A percentile compares a stretch with the other conserved stretches of the same genome.
phyloP scores from a whole-genome alignment of 768 basidiomycete species.

The Tricholoma saponaceum region DNA sequence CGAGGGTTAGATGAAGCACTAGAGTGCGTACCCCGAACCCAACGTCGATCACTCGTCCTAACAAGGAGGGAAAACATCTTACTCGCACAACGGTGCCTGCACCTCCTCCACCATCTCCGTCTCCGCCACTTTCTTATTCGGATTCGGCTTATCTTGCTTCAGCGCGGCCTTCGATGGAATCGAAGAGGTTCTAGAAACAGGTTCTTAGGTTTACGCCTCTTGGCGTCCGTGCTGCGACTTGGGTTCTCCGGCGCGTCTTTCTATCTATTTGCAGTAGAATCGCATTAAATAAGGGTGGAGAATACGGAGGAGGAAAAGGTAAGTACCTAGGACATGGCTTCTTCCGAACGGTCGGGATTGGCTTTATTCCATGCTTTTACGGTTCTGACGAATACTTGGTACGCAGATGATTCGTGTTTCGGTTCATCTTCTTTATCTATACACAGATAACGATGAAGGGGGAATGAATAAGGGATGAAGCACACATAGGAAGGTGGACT shows the following conservation, averaged over 20 bases:
- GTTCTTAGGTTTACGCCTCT: constrained; percentile 41
- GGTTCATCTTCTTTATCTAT: constrained; percentile 42
- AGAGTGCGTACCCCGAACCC: neutral
- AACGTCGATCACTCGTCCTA: neutral
- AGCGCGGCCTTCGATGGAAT: neutral
- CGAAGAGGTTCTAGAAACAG: constrained; percentile 27
- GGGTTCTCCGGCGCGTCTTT: constrained; percentile 60
- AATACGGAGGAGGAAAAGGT: neutral
- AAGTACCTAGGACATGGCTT: constrained; percentile 47
- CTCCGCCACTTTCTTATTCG: constrained; percentile 15
- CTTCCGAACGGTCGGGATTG: constrained; percentile 46
- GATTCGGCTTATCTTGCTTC: constrained; percentile 11
- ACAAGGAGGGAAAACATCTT: neutral
- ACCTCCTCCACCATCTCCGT: constrained; percentile 6
- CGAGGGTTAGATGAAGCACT: neutral
- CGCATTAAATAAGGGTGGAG: neutral
- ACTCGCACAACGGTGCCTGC: neutral
- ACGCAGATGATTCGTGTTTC: constrained; percentile 56
- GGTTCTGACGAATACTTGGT: constrained; percentile 53
- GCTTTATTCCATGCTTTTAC: constrained; percentile 56
- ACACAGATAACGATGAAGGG: too few relatives aligned
- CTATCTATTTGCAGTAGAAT: constrained; percentile 38
- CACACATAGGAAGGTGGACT: neutral
- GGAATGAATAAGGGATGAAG: too few relatives aligned
- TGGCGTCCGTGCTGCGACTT: constrained; percentile 51